Evolutionary conservation across 2,329 filamentous ascomycete genomes (phyloP).

Genomic region (Lachnellula cervina): DNA sequence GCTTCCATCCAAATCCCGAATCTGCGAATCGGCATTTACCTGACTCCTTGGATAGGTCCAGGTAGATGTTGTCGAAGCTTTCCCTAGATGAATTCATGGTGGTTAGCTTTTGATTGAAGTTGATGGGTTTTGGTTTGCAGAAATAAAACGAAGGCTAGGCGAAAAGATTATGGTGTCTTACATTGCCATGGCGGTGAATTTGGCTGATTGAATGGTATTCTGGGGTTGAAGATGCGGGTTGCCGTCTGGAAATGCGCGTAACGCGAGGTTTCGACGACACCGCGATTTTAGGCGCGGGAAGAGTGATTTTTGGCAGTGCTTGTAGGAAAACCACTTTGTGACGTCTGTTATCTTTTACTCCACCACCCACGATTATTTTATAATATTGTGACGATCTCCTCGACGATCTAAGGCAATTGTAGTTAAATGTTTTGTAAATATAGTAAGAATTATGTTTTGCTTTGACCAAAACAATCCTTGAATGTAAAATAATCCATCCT

Average conservation of each 20-base stretch:
- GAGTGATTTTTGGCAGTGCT: background rate
- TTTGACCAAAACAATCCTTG: no score
- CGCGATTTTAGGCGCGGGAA: background rate
- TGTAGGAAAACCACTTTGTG: background rate
- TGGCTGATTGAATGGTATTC: background rate
- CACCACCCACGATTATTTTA: no score
- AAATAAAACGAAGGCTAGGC: background rate
- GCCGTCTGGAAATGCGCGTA: background rate
- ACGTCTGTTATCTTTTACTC: no score
- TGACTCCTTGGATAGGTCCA: slow-evolving; percentile 87
- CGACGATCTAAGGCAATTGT: no score
- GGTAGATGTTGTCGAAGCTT: slow-evolving; percentile 95
- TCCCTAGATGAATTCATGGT: slow-evolving; percentile 47
- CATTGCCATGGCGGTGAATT: background rate
- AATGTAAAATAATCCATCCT: no score
- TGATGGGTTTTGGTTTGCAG: background rate
- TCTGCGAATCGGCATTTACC: slow-evolving; percentile 95
- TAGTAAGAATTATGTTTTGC: no score
- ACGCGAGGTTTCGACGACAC: background rate
- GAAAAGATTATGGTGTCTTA: background rate
- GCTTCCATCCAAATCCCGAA: slow-evolving; percentile 93
- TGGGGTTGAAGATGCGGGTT: background rate
- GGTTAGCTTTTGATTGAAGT: background rate
- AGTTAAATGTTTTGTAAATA: no score
- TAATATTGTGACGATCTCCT: no score